Evolutionary conservation across 768 basidiomycete species (phyloP).

Genomic region (Kwoniella sp.): DNA sequence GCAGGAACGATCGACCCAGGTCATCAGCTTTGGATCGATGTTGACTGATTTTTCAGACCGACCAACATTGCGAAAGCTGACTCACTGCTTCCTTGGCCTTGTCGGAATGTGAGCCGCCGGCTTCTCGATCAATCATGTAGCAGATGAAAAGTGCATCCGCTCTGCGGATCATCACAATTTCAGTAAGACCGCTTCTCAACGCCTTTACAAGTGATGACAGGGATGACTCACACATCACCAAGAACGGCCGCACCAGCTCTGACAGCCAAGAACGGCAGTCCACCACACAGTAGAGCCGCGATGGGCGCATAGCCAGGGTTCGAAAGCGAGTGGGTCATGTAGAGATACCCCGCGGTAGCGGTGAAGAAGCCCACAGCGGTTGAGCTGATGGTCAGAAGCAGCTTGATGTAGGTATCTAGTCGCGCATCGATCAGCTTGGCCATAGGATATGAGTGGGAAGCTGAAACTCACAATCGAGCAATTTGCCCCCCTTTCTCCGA

Average conservation of each 20-base stretch:
- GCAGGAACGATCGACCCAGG: background rate
- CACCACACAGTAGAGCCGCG: constrained; percentile 74
- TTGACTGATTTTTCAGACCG: too few species aligned
- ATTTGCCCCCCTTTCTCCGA: constrained; percentile 45
- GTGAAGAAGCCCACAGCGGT: constrained; percentile 79
- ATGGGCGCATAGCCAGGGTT: constrained; percentile 74
- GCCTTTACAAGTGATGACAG: background rate
- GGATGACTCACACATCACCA: constrained; percentile 66
- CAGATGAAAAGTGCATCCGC: constrained; percentile 71
- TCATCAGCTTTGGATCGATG: background rate
- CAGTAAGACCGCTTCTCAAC: too few species aligned
- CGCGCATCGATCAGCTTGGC: constrained; percentile 30
- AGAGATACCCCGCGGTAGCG: constrained; percentile 78
- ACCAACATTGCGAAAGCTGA: constrained; percentile 12
- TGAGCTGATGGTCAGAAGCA: constrained; percentile 66
- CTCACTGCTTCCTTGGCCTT: constrained; percentile 66
- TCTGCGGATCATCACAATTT: constrained; percentile 51
- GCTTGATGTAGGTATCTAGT: constrained; percentile 72
- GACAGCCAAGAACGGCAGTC: constrained; percentile 77
- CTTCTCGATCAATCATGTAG: constrained; percentile 67
- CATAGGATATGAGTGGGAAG: too few species aligned
- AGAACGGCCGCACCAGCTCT: constrained; percentile 80
- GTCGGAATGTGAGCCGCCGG: constrained; percentile 61
- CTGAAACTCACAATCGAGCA: constrained; percentile 56
- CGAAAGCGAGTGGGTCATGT: constrained; percentile 77